Base-by-base conservation (phyloP, 1,139 yeast genomes). In the Debaryomyces sp. region DNA sequence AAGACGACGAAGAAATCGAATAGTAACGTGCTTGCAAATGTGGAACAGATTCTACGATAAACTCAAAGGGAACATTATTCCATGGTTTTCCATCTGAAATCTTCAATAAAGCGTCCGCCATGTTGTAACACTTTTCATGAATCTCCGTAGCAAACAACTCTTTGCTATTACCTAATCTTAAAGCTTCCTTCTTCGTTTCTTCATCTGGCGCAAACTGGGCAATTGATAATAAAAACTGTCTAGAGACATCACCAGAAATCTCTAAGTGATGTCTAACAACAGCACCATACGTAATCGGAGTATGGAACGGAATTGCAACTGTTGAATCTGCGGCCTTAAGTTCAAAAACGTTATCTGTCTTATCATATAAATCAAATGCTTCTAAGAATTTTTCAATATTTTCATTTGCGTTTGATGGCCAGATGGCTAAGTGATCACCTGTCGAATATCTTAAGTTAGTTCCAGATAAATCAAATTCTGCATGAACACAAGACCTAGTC, bases 1-100 rank as follows among this genome's bases (percentile, higher is more conserved):
- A 70, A 2, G 96, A 85, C 9, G 97, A 90, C 1, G 98, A 92
- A 4, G 98, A 92, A 58, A 94, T 94, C 21, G 99, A 94, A 70
- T 94, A 94, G 72, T 91, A 94, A 70, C 99, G 92, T 41, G 98
- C 97, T 65, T 88, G 95, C 60, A 94, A 75, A 60, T 85, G 90
- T 46, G 91, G 82, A 52, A 94, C 70, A 38, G 86, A 80, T 72
- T 94, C 99, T 59, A 92, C 77, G 45, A 94, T 71, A 63, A 91
- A 89, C 50, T 85, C 85, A 73, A 92, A 88, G 33, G 99, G 97
- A 45, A 94, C 89, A 12, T 72, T 66, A 21, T 67, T 56, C 98
- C 98, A 92, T 29, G 82, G 68, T 34, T 56, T 63, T 44, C 89
- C 91, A 13, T 73, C 61, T 22, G 96, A 88, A 48, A 92, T 66